Base-by-base conservation (phyloP, 306 rosid genomes). In the Ormosia semicastrata region DNA sequence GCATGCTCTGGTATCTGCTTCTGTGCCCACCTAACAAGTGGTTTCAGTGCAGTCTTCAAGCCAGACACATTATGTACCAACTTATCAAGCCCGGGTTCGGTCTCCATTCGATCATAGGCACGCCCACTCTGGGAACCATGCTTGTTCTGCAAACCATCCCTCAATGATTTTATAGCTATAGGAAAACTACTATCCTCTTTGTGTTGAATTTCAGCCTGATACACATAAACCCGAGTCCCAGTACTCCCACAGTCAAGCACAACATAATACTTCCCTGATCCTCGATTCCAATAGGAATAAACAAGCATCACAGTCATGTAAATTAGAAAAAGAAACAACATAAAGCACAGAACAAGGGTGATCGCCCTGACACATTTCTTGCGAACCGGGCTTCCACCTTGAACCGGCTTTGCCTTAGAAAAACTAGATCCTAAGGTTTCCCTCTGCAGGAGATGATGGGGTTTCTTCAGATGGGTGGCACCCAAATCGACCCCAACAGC, bases 211-310 rank as follows among this genome's bases (percentile, higher is more conserved):
- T 88, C 75, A 5, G 91, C 98, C 63, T 87, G 89, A 78, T 92
- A 95, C 4, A 95, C 93, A 84, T 87, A 89, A 40, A 89, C 92
- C 10, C 99, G 88, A 59, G 97, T 93, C 0, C 99, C 98, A 8
- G 99, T 95, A 65, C 99, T 95, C 49, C 99, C 99, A 74, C 87
- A 86, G 75, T 95, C 99, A 24, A 95, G 95, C 15, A 95, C 98
- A 70, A 95, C 90, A 81, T 86, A 95, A 78, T 75, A 95, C 63
- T 83, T 93, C 32, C 88, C 81, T 2, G 90, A 79, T 66, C 87
- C 87, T 74, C 5, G 89, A 30, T 80, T 82, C 93, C 87, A 89
- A 79, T 90, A 85, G 7, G 95, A 89, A 76, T 80, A 92, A 60
- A 87, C 13, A 62, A 78, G 76, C 54, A 81, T 32, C 2, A 81